Evolutionary conservation across 129 eudicot genomes (phyloP), one percentile per base, ranked within the genome.

Genomic region (Flaveria bidentis): DNA sequence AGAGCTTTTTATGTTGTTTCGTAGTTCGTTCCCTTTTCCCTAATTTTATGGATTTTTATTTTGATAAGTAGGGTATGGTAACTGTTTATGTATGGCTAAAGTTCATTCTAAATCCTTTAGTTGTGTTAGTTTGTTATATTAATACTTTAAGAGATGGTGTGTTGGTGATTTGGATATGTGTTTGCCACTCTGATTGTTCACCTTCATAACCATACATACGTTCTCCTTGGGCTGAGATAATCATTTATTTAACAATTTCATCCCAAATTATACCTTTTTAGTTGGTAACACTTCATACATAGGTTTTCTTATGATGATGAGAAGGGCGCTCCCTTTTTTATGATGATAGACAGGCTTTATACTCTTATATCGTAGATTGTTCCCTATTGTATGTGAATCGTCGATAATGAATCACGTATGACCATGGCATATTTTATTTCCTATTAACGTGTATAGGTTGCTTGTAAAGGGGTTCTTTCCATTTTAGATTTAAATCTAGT

Each of bases 401-500:
- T 9, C 1, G 26, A 66, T 42, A 13, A 39, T 41, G 71, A 66
- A 36, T 66, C 71, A 39, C 18, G 28, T n/a, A n/a, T 18, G 50
- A n/a, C 9, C 3, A 4, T 66, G 33, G 18, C 50, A 66, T 22
- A 30, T 28, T 2, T 66, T 17, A 15, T 63, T 4, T 12, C 3
- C 15, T 36, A 36, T 66, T 9, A n/a, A 39, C 22, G 7, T 66
- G 71, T 22, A 20, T 23, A 22, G 7, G 66, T 60, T 60, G 41
- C 66, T 60, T 11, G 66, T 60, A 60, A 13, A 22, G 3, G 66
- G 39, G 25, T 11, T 23, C 39, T 60, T 39, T 33, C 8, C 17
- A 20, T 63, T 62, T 62, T 62, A 15, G 44, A 28, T 62, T 62
- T 9, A 60, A 30, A 28, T 61, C 67, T 28, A 62, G 68, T 62